phyloP scores from a whole-genome alignment of 2,329 filamentous ascomycete species.

The Botrytis galanthina region DNA sequence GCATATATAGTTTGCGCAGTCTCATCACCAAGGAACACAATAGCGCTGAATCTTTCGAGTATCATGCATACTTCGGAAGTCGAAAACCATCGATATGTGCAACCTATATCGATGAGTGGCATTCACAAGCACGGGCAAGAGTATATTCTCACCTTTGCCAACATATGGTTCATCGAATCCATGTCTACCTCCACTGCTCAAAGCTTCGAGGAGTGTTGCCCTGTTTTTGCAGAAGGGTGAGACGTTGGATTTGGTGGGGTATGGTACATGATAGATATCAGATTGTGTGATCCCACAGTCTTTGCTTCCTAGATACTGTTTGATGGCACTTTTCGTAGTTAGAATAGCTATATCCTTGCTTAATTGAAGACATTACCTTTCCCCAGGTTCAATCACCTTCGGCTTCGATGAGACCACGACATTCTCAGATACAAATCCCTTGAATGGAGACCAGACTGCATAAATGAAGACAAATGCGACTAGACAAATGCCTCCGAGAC shows the following conservation, averaged over 20 bases:
- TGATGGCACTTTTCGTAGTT: conserved; percentile 23
- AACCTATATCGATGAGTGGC: conserved; percentile 32
- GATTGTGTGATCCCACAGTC: conserved; percentile 30
- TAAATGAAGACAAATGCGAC: conserved; percentile 11
- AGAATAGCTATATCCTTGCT: neutral
- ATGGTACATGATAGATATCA: conserved; percentile 30
- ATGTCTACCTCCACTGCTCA: conserved; percentile 44
- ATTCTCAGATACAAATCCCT: neutral
- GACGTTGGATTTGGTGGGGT: conserved; percentile 15
- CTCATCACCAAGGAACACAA: conserved; percentile 45
- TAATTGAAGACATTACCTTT: conserved; percentile 23
- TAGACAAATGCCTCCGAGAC: conserved; percentile 8
- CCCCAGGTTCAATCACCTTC: conserved; percentile 20
- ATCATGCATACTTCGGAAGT: conserved; percentile 45
- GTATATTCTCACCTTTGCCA: conserved; percentile 24
- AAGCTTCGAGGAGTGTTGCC: conserved; percentile 41
- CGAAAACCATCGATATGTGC: conserved; percentile 45
- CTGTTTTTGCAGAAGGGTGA: conserved; percentile 34
- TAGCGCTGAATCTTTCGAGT: conserved; percentile 43
- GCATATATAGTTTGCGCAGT: conserved; percentile 43
- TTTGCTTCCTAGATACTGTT: conserved; percentile 30
- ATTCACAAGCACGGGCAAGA: neutral
- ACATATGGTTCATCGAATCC: conserved; percentile 44
- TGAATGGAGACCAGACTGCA: conserved; percentile 13
- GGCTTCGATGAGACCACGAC: neutral